These are phyloP conservation scores for Lactarius deliciosus DNA, from an alignment of 768 basidiomycete species.

Conservation along the genomic window DNA sequence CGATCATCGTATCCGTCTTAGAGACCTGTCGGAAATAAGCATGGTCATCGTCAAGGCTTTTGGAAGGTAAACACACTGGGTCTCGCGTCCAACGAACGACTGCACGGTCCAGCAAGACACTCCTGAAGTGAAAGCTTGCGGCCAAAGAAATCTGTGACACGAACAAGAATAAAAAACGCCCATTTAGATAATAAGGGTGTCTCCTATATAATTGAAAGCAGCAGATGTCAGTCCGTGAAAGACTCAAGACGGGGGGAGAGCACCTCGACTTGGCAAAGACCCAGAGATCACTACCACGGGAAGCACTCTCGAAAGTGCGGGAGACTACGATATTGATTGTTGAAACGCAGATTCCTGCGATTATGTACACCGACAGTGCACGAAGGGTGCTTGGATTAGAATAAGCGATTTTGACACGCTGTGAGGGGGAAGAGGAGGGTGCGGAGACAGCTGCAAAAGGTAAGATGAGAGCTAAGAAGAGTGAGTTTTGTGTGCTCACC, in stretches of 20 bases:
- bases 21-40: constrained; percentile 27
- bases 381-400: constrained; percentile 48
- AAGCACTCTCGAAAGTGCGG: constrained; percentile 38
- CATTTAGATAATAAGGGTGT: constrained; percentile 73
- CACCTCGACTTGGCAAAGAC: constrained; percentile 71
- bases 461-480: constrained; percentile 8
- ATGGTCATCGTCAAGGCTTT: neutral
- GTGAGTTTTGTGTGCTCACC: constrained; percentile 43
- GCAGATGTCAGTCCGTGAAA: neutral
- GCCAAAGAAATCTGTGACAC: constrained; percentile 53
- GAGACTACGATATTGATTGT: constrained; percentile 45
- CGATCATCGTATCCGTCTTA: constrained; percentile 31
- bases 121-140: constrained; percentile 51
- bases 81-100: constrained; percentile 36
- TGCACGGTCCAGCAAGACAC: constrained; percentile 62
- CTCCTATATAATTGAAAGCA: constrained; percentile 44
- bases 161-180: constrained; percentile 59
- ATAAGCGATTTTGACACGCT: constrained; percentile 46
- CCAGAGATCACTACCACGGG: constrained; percentile 38
- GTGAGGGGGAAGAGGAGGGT: constrained; percentile 51
- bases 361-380: constrained; percentile 46
- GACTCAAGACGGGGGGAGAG: constrained; percentile 23
- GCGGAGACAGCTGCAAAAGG: constrained; percentile 46
- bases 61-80: constrained; percentile 1
- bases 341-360: constrained; percentile 48